Conservation (phyloP, 2,329 filamentous ascomycete species). For the Phialocephala subalpina region DNA sequence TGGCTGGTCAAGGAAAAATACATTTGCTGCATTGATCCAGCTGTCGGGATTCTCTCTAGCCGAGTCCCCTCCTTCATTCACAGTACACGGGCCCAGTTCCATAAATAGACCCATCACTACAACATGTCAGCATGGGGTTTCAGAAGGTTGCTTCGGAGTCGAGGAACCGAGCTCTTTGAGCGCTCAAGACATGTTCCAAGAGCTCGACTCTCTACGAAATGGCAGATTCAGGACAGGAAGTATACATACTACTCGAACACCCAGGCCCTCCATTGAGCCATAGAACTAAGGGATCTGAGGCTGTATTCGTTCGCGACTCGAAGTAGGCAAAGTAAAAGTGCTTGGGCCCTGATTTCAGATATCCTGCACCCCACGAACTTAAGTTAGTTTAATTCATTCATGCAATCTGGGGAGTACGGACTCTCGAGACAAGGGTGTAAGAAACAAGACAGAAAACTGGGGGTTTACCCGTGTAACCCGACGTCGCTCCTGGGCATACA, state of each 20-base stretch:
- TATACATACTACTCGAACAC: slow-evolving; percentile 47
- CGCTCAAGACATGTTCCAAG: too few relatives aligned
- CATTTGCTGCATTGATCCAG: slow-evolving; percentile 49
- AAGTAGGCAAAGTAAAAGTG: slow-evolving; percentile 37
- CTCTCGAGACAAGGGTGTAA: neutral
- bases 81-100: slow-evolving; percentile 54
- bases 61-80: slow-evolving; percentile 48
- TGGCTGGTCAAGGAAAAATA: slow-evolving; percentile 49
- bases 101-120: slow-evolving; percentile 52
- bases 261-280: slow-evolving; percentile 51
- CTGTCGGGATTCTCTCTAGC: slow-evolving; percentile 47
- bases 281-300: slow-evolving; percentile 28
- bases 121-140: too few relatives aligned
- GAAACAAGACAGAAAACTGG: neutral
- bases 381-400: neutral
- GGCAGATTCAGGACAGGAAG: too few relatives aligned
- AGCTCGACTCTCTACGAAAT: too few relatives aligned
- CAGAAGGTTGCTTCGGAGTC: too few relatives aligned
- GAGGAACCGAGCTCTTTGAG: too few relatives aligned
- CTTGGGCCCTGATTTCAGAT: slow-evolving; percentile 33
- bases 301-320: slow-evolving; percentile 29
- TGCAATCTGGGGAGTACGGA: too few relatives aligned
- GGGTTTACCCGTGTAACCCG: slow-evolving; percentile 29
- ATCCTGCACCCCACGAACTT: slow-evolving; percentile 18
- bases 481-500: slow-evolving; percentile 34